A percentile compares a stretch with the other conserved stretches of the same genome.
Evolutionary conservation across 495 filamentous ascomycete genomes (phyloP).

Genomic region (Neurospora tetraspora): DNA sequence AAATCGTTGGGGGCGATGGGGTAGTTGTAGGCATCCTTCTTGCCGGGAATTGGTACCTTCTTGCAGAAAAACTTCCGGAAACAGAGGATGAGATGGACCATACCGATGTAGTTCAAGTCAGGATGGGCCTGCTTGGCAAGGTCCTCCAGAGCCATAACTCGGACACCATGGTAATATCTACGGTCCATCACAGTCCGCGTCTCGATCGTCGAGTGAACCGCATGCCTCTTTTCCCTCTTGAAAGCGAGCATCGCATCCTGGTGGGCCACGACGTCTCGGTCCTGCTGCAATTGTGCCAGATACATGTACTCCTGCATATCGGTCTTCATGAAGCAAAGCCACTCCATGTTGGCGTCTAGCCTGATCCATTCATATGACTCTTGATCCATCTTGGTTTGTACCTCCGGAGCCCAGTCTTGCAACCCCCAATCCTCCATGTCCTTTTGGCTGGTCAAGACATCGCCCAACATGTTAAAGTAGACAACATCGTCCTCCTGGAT

Average conservation of each 20-base stretch:
- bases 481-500: slow-evolving; percentile 73
- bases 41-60: slow-evolving; percentile 18
- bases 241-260: slow-evolving; percentile 56
- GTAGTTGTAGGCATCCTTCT: slow-evolving; percentile 37
- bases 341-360: slow-evolving; percentile 97
- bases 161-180: slow-evolving; percentile 89
- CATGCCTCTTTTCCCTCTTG: slow-evolving; percentile 40
- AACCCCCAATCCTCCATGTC: slow-evolving; percentile 79
- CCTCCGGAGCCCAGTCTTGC: slow-evolving; percentile 75
- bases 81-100: slow-evolving; percentile 70
- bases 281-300: slow-evolving; percentile 91
- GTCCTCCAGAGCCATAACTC: slow-evolving; percentile 65
- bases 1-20: slow-evolving; percentile 88
- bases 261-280: slow-evolving; percentile 92
- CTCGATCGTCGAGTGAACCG: slow-evolving; percentile 75
- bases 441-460: slow-evolving; percentile 73
- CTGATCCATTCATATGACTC: slow-evolving; percentile 98
- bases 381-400: slow-evolving; percentile 81
- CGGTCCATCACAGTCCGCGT: slow-evolving; percentile 80
- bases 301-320: slow-evolving; percentile 93
- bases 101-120: slow-evolving; percentile 64
- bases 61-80: slow-evolving; percentile 88
- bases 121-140: slow-evolving; percentile 58
- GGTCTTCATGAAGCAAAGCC: slow-evolving; percentile 69
- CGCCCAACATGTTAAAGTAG: slow-evolving; percentile 95